Conservation (phyloP, 176 grass and related monocot species). For the Bonia amplexicaulis region DNA sequence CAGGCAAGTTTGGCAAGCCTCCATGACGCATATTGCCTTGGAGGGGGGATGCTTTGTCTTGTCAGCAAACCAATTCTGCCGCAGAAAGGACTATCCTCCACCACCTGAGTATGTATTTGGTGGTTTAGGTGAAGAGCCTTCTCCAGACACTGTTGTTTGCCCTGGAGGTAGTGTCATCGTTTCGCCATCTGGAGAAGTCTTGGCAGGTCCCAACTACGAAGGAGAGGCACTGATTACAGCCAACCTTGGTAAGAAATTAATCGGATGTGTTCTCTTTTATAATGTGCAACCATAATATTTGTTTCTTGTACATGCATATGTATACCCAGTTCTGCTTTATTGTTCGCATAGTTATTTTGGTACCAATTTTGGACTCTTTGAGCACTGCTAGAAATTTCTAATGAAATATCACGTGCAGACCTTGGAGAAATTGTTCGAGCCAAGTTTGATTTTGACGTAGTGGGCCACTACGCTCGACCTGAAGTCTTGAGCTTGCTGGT, state of each 20-base stretch:
- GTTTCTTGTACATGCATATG: not conserved
- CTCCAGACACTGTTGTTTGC: constrained; percentile 73
- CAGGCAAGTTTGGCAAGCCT: constrained; percentile 86
- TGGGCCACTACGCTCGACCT: constrained; percentile 85
- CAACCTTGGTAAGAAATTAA: constrained; percentile 56
- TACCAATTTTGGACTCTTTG: not conserved
- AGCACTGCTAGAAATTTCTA: not conserved
- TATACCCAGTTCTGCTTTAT: not conserved
- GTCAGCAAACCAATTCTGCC: constrained; percentile 88
- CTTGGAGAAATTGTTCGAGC: constrained; percentile 82
- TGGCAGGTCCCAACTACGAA: constrained; percentile 87
- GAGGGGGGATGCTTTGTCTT: constrained; percentile 93
- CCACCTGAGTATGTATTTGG: constrained; percentile 65
- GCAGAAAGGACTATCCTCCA: constrained; percentile 80
- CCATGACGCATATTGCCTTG: constrained; percentile 80
- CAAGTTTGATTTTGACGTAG: constrained; percentile 92
- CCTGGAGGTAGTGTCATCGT: constrained; percentile 90
- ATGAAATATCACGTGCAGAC: constrained; percentile 39
- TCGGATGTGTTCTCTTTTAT: not conserved
- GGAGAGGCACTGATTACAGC: constrained; percentile 76
- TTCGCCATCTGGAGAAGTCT: constrained; percentile 72
- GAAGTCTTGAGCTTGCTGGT: constrained; percentile 80
- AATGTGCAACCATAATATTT: not conserved
- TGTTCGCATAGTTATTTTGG: not conserved
- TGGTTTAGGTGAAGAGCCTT: constrained; percentile 70